Evolutionary conservation across 2,329 filamentous ascomycete species (phyloP), one percentile per base, ranked within the genome.

Genomic region (Colletotrichum caudatum): DNA sequence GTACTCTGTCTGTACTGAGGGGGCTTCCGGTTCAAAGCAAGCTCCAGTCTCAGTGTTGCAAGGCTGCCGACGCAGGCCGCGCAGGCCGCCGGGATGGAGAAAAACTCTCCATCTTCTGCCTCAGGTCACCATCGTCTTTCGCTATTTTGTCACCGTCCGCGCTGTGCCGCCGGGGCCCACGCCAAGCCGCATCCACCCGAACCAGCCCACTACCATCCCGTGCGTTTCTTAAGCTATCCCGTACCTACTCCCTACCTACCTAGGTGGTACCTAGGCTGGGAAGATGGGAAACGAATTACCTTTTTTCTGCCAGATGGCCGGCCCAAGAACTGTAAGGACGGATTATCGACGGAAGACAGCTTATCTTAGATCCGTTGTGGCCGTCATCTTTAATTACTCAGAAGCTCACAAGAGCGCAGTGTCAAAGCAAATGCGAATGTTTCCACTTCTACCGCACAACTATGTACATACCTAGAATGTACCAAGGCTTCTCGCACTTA

Each of bases 11-110:
- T 9, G n/a, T 46, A 48, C 46, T 58, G 66, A 71, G 65, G 65
- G 64, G 69, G 64, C 69, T 63, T 70, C 56, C 54, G 46, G 37
- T 29, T 53, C 60, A 63, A 53, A 53, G 35, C 35, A 63, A 63
- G 61, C 56, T 66, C 67, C 63, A 70, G 67, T 69, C 61, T 69
- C 56, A 54, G 63, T 26, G 26, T 41, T 66, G 60, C 35, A 54
- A 70, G 58, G 56, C 68, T 64, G 57, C 68, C 68, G 68, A 57
- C 44, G 41, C 63, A 56, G 68, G 67, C 66, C 66, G 66, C 46
- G 54, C 44, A 51, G 66, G 29, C 53, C 53, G 60, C 66, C 53
- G 51, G 46, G 44, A 64, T 23, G 50, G 58, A 37, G 50, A 56
- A 57, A 64, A 64, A 57, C 5, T 57, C 33, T 66, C 62, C 66